Evolutionary conservation across 257 asterid species (phyloP), one percentile per base, ranked within the genome.

Genomic region (Salvia hispanica): DNA sequence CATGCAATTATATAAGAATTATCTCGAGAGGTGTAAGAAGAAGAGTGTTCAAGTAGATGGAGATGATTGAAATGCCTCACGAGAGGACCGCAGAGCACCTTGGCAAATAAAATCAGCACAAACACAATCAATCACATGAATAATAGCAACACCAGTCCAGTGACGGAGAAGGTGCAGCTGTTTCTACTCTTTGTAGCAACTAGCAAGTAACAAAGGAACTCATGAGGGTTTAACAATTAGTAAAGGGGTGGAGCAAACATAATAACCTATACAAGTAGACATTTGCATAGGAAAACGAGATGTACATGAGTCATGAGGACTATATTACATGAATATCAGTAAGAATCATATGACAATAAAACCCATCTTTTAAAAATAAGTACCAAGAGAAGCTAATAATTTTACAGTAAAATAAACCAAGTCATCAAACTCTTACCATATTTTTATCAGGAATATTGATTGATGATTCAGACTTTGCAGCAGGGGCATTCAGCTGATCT

Each of bases 401-500:
- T 40, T 28, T 40, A 51, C 3, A 70, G 2, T 37, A 53, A 31
- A 21, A 36, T 2, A n/a, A 54, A 53, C 42, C 40, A 71, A 14
- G 61, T 21, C 16, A 18, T 39, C 3, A 37, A 63, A 8, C 57
- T 45, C 85, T 42, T 74, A 88, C 95, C 88, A 78, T 57, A 13
- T 82, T 86, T 72, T 82, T 82, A 46, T 71, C 84, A 46, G 82
- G 64, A 47, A 74, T 70, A 34, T 81, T 80, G 62, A 57, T 40
- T n/a, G 81, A 58, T 40, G 82, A 62, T 39, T 79, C 90, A 61
- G 92, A 66, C 72, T 74, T 79, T 66, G 72, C 50, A n/a, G 74
- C 81, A 28, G 79, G 81, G 62, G 80, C 76, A 48, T 70, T 66
- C 42, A 78, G 71, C 77, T 77, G 85, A 78, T 90, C 97, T 88